Base-by-base conservation (phyloP, 2,329 filamentous ascomycete species). In the Graphilbum ipis-grandicollis region DNA sequence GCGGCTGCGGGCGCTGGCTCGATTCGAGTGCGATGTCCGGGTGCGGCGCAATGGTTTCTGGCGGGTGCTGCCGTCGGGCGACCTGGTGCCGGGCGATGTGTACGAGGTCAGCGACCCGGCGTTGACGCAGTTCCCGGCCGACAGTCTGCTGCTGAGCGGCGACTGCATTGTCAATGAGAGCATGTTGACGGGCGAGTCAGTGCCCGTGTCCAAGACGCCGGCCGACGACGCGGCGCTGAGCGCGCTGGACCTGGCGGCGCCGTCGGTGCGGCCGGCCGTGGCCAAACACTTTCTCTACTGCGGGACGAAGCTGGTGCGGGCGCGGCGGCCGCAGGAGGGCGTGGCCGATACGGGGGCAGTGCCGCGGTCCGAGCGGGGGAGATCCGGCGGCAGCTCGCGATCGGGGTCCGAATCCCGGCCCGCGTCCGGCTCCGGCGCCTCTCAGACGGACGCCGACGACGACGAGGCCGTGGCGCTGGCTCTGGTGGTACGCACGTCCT, bases 101-200 rank as follows among this genome's bases (percentile, higher is more conserved):
- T 98, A 93, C 56, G 90, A 98, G 61, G 71, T 98, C 35, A 94
- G 88, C 39, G 92, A 98, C 54, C 90, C 90, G 2, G 84, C 78
- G 14, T 63, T 98, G 19, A 72, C 72, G 4, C 82, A 93, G 47
- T 80, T 96, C 43, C 90, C 90, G 1, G 90, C 83, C 49, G 90
- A 98, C 55, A 93, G 88, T 54, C 62, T 98, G 25, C 61, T 98
- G 6, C 66, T 98, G 0, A 83, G 82, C 36, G 92, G 90, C 30
- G 92, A 98, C 56, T 94, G 86, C 50, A 96, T 98, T 43, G 86
- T 98, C 45, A 98, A 98, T 50, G 90, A 98, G 58, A 96, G 90
- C 58, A 98, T 98, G 90, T 71, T 98, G 26, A 98, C 90, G 29
- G 80, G 88, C 40, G 90, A 98, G 62, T 96, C 90, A 30, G 86